These are phyloP conservation scores for Medicago arabica DNA, from an alignment of 306 rosid species.

Conservation along the genomic window DNA sequence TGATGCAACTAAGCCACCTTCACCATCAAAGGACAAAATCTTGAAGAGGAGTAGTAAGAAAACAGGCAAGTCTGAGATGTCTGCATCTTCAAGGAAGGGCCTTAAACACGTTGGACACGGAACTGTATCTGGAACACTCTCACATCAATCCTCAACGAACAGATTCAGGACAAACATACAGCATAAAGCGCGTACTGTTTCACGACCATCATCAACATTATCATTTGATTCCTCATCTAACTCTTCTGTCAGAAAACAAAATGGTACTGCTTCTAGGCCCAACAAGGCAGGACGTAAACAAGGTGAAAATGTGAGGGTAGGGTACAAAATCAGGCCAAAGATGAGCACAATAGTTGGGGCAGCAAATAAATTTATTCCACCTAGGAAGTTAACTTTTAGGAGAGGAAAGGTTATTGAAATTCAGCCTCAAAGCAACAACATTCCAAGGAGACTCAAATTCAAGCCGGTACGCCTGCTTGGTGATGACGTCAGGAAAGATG, in stretches of 20 bases:
- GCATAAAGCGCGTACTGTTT: slow-evolving; percentile 24
- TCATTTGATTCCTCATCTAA: slow-evolving; percentile 34
- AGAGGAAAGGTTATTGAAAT: slow-evolving; percentile 71
- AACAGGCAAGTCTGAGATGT: slow-evolving; percentile 32
- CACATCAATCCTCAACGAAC: slow-evolving; percentile 32
- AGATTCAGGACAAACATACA: slow-evolving; percentile 44
- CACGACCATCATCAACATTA: slow-evolving; percentile 26
- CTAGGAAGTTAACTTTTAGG: slow-evolving; percentile 61
- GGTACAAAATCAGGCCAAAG: slow-evolving; percentile 49
- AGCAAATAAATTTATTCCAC: slow-evolving; percentile 47
- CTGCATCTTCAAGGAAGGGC: slow-evolving; percentile 53
- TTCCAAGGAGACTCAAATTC: slow-evolving; percentile 76
- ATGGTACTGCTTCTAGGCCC: slow-evolving; percentile 38
- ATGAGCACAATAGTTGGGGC: slow-evolving; percentile 41
- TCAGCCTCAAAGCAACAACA: slow-evolving; percentile 55
- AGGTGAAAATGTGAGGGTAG: slow-evolving; percentile 47
- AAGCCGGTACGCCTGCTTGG: slow-evolving; percentile 50
- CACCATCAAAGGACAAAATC: slow-evolving; percentile 43
- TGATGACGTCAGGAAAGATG: slow-evolving; percentile 50
- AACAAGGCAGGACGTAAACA: slow-evolving; percentile 30
- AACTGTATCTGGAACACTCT: slow-evolving; percentile 19
- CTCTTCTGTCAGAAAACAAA: slow-evolving; percentile 44
- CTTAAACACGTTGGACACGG: slow-evolving; percentile 48
- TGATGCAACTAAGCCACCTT: slow-evolving; percentile 39
- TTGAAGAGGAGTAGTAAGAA: slow-evolving; percentile 44